phyloP scores from a whole-genome alignment of 441 rosid species.

The Daphne laureola region DNA sequence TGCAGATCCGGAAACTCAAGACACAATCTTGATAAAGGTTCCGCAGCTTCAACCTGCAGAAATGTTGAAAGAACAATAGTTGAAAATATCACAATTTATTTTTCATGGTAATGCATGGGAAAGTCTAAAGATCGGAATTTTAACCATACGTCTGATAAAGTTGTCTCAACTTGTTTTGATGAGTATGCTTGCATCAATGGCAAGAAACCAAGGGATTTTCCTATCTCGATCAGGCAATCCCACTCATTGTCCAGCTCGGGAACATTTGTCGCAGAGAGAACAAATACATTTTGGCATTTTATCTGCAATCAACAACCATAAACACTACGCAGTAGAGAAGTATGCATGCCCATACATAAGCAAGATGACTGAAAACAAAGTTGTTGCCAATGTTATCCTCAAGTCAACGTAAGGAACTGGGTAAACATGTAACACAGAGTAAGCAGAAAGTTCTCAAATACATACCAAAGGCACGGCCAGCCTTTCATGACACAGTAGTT shows the following conservation, averaged over 20 bases:
- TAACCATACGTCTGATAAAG: slow-evolving; percentile 52
- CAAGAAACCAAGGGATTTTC: slow-evolving; percentile 37
- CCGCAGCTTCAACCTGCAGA: slow-evolving; percentile 73
- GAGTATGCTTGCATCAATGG: slow-evolving; percentile 42
- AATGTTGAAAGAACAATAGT: slow-evolving; percentile 1
- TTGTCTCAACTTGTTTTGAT: slow-evolving; percentile 42
- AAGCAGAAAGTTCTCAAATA: slow-evolving; percentile 15
- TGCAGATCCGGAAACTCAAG: slow-evolving; percentile 79
- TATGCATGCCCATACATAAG: no score
- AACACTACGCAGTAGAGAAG: no score
- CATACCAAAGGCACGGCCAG: slow-evolving; percentile 78
- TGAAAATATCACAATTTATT: background rate
- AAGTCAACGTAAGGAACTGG: no score
- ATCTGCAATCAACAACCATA: slow-evolving; percentile 40
- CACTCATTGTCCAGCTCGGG: slow-evolving; percentile 75
- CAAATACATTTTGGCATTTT: slow-evolving; percentile 68
- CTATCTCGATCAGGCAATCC: slow-evolving; percentile 65
- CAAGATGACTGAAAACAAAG: no score
- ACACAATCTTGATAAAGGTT: slow-evolving; percentile 72
- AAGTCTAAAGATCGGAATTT: slow-evolving; percentile 1
- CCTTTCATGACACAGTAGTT: slow-evolving; percentile 79
- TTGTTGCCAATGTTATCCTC: no score
- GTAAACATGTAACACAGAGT: no score
- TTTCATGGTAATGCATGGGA: background rate
- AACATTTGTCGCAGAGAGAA: slow-evolving; percentile 64